Evolutionary conservation across 192 early-diverging fungal species (phyloP).

Genomic region (Coemansia sp.): DNA sequence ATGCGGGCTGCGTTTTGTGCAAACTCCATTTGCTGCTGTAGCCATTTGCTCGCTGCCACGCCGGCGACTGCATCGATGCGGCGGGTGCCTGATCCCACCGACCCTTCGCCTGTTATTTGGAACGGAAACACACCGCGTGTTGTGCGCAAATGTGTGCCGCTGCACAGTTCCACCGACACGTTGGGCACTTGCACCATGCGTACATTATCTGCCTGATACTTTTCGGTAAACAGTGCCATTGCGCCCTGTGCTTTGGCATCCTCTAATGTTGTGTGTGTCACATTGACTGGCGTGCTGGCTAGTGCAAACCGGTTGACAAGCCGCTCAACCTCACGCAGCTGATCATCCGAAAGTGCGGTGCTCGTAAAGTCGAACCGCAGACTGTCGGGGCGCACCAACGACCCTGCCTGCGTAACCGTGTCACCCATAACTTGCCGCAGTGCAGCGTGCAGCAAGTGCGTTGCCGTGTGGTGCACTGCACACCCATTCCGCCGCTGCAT

Average conservation of each 20-base stretch:
- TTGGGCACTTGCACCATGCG: conserved; percentile 83
- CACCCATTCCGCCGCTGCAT: conserved; percentile 81
- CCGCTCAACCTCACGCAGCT: conserved; percentile 68
- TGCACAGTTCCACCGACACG: conserved; percentile 93
- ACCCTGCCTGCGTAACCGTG: conserved; percentile 88
- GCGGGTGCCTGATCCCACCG: conserved; percentile 93
- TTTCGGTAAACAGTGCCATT: conserved; percentile 91
- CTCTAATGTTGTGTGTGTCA: conserved; percentile 76
- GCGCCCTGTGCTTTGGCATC: conserved; percentile 82
- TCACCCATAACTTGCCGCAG: conserved; percentile 75
- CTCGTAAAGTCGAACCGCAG: conserved; percentile 94
- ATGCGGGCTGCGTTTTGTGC: conserved; percentile 60
- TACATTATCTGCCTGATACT: conserved; percentile 90
- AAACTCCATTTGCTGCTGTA: conserved; percentile 65
- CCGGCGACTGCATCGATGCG: conserved; percentile 95
- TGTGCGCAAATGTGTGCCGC: conserved; percentile 90
- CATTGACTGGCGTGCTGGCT: conserved; percentile 67
- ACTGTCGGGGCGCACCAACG: conserved; percentile 84
- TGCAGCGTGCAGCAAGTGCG: conserved; percentile 93
- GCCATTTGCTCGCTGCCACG: conserved; percentile 70
- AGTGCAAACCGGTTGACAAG: conserved; percentile 79
- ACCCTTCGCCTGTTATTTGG: conserved; percentile 79
- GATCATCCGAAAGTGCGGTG: conserved; percentile 59
- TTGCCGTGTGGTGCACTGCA: conserved; percentile 95
- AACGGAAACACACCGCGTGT: conserved; percentile 88